Evolutionary conservation across 805 yeast genomes (phyloP), one percentile per base, ranked within the genome.

Genomic region (Priceomyces carsonii): DNA sequence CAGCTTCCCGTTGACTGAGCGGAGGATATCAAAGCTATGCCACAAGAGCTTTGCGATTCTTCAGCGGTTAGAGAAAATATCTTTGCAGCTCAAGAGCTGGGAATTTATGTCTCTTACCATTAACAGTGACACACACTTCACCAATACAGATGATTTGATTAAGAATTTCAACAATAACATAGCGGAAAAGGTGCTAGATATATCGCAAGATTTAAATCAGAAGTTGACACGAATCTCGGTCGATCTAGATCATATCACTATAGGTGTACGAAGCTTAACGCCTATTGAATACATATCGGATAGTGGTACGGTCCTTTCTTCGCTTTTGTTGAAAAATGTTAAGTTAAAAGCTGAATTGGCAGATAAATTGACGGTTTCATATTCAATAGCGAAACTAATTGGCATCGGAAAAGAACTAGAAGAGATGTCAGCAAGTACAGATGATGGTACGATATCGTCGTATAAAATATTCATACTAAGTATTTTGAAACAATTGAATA

Each of bases 321-420:
- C 70, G 38, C 60, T 72, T 27, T 50, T 62, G 13, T 54, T 73
- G 43, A 55, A 76, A 26, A 65, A 65, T 23, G 66, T 80, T 33
- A 71, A 70, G 46, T 50, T 80, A 31, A 73, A 75, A 42, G 75
- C 73, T 41, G 62, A 67, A 13, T 53, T 80, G 19, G 66, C 71
- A 5, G 80, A 79, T 34, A 67, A 71, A 35, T 60, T 82, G 10
- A 72, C 80, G 2, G 71, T 79, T 8, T 67, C 78, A 8, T 81
- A 82, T 53, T 79, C 82, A 48, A 78, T 79, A 50, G 81, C 88
- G 16, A 80, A 77, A 45, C 63, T 83, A 33, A 73, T 82, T 20
- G 64, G 74, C 9, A 82, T 83, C 12, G 85, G 84, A n/a, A 67
- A 71, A 23, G 85, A 81, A 41, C 53, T 83, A 33, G 80, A 76